Evolutionary conservation across 2,329 filamentous ascomycete genomes (phyloP), one percentile per base, ranked within the genome.

Genomic region (Fusarium nurragi): DNA sequence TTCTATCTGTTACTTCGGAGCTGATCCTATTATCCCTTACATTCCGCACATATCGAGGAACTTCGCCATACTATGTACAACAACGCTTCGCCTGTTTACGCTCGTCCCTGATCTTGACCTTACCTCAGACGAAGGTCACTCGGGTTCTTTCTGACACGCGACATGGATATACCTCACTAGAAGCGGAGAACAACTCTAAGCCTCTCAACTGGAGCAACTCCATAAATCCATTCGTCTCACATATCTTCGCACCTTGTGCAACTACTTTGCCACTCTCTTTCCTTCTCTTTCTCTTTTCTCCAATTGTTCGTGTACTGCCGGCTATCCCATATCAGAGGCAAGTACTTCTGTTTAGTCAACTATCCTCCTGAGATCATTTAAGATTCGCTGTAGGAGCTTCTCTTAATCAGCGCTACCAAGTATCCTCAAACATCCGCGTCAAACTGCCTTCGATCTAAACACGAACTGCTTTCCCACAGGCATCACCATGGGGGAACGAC

Each of bases 401-500:
- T 34, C 32, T 16, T 16, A n/a, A 16, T 30, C 30, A 48, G 14
- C 22, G 34, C 28, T 18, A 26, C 11, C 18, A 16, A 26, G n/a
- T n/a, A 16, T 9, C 18, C 11, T 52, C 13, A 16, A 22, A 18
- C 22, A 22, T 50, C 21, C 23, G 22, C 23, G 19, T 36, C 26
- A 25, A 3, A 28, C 14, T 52, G 18, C 18, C 34, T 58, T 38
- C 36, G 37, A 43, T 18, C n/a, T n/a, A n/a, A n/a, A n/a, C n/a
- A n/a, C n/a, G n/a, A n/a, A 19, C 12, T 12, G 16, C 30, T 30
- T 36, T 23, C 16, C 23, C 38, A 25, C 30, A 23, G 26, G 37
- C 34, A 45, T 25, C 48, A 62, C 28, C 40, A 76, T 75, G 73
- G 54, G 59, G 23, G 60, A 71, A 26, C 66, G 72, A 49, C 72